Evolutionary conservation across 2,329 filamentous ascomycete genomes (phyloP), one percentile per base, ranked within the genome.

Genomic region (Penicillium sp.): DNA sequence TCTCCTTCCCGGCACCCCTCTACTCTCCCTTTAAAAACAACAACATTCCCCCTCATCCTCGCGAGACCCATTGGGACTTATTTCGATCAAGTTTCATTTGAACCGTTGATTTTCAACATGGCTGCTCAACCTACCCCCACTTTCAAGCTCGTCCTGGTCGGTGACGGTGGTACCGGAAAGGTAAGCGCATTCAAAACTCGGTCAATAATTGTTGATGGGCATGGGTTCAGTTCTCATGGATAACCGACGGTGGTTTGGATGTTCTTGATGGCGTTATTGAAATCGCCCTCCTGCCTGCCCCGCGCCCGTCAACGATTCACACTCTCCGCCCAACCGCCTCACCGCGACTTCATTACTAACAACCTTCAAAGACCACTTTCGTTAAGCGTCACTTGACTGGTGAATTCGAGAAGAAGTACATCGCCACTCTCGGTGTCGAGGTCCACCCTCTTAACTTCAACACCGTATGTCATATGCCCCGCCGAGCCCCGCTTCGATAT

Each of bases 371-470:
- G 94, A 99, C 94, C 77, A 99, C 94, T 76, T 99, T 99, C 81
- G 94, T 99, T 85, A 99, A 99, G 89, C 94, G 94, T 76, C 94
- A 99, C 83, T 86, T 97, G 87, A 99, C 94, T 75, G 94, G 94
- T 78, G 94, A 99, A 79, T 99, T 99, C 77, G 94, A 99, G 84
- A 99, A 99, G 90, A 99, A 97, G 85, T 99, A 99, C 83, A 97
- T 99, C 79, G 94, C 94, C 72, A 99, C 94, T 58, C 91, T 99
- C 65, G 94, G 94, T 89, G 94, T 99, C 77, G 94, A 99, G 80
- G 94, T 99, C 67, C 94, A 99, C 85, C 94, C 94, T 77, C 91
- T 99, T 66, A 90, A 88, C 73, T 99, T 99, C 87, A 91, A 88
- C 73, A 97, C 93, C 77, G 92, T 97, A 91, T 82, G 92, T 40